Evolutionary conservation across 306 rosid genomes (phyloP), one percentile per base, ranked within the genome.

Genomic region (Morella rubra): DNA sequence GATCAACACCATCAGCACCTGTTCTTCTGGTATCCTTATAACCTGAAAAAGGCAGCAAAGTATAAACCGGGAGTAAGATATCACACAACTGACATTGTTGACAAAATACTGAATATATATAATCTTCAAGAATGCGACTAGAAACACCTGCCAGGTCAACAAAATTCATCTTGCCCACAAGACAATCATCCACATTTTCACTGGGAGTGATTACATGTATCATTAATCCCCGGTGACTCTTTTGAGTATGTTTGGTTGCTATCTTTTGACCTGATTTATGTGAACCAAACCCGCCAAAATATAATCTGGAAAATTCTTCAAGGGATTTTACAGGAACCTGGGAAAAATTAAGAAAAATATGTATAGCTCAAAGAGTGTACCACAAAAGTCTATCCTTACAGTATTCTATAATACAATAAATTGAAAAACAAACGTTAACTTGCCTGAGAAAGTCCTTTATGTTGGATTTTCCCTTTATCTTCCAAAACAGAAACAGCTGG

Each of bases 101-200:
- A 44, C 56, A 54, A 42, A 51, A 15, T 19, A 5, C 8, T n/a
- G 18, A 10, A 68, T 3, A 32, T 1, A 32, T 9, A 15, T 12
- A 49, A 49, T 49, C 11, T 9, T 12, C 53, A 47, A 5, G 44
- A 27, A 27, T 47, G 52, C n/a, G 15, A 32, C 5, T 42, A 7
- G 46, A 24, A 41, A 42, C 69, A 95, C 98, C 97, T 84, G 98
- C 96, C 83, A 90, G 70, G 72, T 95, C 97, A 53, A 95, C 95
- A 45, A 95, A 92, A 82, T 87, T 92, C 85, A 95, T 80, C 90
- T 89, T 92, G 84, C 88, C 84, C 70, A 76, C 79, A 74, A 20
- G 72, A 77, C 71, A 74, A 44, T 72, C 32, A 46, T 86, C 84
- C 7, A 42, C 4, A 7, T 62, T 72, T 68, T 69, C 85, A 77